Evolutionary conservation across 805 yeast species (phyloP).

Genomic region (Candida dajiaensis): DNA sequence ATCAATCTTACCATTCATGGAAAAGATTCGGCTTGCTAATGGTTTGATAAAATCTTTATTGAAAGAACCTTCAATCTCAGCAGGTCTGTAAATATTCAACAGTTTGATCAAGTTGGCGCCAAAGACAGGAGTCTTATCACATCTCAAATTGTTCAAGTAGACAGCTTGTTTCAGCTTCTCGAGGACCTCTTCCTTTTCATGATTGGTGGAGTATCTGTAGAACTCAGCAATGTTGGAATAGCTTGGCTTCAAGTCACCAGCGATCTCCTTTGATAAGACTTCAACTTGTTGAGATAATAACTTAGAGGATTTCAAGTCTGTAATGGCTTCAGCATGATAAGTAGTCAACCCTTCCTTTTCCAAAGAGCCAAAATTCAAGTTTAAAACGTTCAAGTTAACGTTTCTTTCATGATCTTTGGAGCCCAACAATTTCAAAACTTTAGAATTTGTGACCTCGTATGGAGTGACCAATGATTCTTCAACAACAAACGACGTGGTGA

Average conservation of each 20-base stretch:
- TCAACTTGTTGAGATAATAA: conserved; percentile 39
- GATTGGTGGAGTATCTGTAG: conserved; percentile 49
- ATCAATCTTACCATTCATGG: conserved; percentile 50
- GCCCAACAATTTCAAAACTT: conserved; percentile 30
- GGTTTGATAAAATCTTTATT: conserved; percentile 34
- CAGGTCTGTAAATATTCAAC: conserved; percentile 31
- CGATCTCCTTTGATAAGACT: conserved; percentile 32
- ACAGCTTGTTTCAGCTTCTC: conserved; percentile 48
- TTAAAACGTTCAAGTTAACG: conserved; percentile 52
- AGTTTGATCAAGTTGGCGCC: conserved; percentile 51
- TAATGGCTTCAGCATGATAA: conserved; percentile 39
- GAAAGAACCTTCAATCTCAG: conserved; percentile 11
- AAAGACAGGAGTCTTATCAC: conserved; percentile 59
- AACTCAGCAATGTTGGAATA: conserved; percentile 44
- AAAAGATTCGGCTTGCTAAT: conserved; percentile 31
- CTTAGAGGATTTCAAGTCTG: conserved; percentile 40
- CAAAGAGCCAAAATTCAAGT: conserved; percentile 51
- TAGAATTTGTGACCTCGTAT: conserved; percentile 37
- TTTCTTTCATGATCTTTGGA: conserved; percentile 21
- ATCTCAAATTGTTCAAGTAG: conserved; percentile 62
- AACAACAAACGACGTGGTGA: conserved; percentile 82
- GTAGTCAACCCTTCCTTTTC: conserved; percentile 31
- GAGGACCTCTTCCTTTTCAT: conserved; percentile 45
- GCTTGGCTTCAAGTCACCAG: conserved; percentile 22
- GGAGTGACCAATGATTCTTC: conserved; percentile 52